Evolutionary conservation across 768 basidiomycete genomes (phyloP), one percentile per base, ranked within the genome.

Genomic region (Collybiopsis confluens): DNA sequence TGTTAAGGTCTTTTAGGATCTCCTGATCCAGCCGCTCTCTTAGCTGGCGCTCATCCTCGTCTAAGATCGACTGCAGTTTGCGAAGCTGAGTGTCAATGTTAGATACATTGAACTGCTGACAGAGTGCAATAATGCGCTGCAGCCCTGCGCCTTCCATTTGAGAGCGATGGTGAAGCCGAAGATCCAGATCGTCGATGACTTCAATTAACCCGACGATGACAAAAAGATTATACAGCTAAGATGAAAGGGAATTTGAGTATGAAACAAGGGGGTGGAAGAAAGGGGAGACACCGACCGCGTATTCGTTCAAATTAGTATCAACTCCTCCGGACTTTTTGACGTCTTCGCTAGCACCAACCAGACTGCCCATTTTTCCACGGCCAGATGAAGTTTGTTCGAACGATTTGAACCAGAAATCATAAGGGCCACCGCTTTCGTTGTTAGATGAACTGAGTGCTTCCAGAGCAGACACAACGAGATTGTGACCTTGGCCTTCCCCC

Each of bases 291-390:
- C 23, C 9, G 45, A 95, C 93, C 65, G 90, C 88, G 61, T 95
- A 96, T 48, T 96, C 93, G 56, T 86, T 87, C 56, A 95, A 66
- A 41, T 81, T 80, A 38, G 75, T 81, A 55, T 89, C 86, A 18
- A 82, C 66, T 37, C 86, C 83, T 43, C 80, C 81, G 56, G 77
- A 73, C 54, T 81, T 83, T 67, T 79, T 80, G 52, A 95, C 81
- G 60, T 98, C 94, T 13, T 95, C 91, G 61, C 94, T 96, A 21
- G 93, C 92, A 0, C 97, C 97, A 7, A 99, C 96, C 37, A 90
- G 68, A 65, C 90, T 97, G 1, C 96, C 96, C 92, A 98, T 94
- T 66, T 86, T 88, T 1, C 96, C 96, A 53, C 93, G 75, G 2
- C 94, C 95, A 44, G 83, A 79, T 16, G 98, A 75, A 2, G 82